Conservation (phyloP, 306 rosid genomes). For the Acmispon strigosus region DNA sequence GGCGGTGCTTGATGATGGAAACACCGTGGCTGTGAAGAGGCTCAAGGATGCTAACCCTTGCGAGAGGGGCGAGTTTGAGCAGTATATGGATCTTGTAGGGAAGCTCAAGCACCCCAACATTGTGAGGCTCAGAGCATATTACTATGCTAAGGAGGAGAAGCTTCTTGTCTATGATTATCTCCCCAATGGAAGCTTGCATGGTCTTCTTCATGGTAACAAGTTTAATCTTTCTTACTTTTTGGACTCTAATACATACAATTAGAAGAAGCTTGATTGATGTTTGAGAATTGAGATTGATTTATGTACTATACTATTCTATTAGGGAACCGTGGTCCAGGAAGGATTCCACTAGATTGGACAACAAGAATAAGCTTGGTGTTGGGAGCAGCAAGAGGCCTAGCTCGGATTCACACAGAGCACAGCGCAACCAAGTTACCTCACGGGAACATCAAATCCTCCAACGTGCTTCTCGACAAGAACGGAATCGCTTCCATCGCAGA, state of each 20-base stretch:
- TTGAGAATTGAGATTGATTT: no score
- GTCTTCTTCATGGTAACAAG: conserved; percentile 76
- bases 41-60: conserved; percentile 90
- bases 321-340: conserved; percentile 94
- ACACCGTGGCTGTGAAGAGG: conserved; percentile 82
- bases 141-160: conserved; percentile 91
- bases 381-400: conserved; percentile 86
- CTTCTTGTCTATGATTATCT: conserved; percentile 92
- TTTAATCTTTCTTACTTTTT: not conserved
- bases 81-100: conserved; percentile 90
- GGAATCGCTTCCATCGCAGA: conserved; percentile 82
- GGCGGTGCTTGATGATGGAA: conserved; percentile 82
- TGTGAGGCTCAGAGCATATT: conserved; percentile 78
- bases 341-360: conserved; percentile 97
- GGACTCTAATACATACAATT: not conserved
- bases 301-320: no score
- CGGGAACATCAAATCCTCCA: conserved; percentile 83
- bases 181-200: conserved; percentile 86
- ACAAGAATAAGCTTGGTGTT: conserved; percentile 85
- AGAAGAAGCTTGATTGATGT: no score
- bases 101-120: conserved; percentile 73
- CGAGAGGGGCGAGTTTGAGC: conserved; percentile 72
- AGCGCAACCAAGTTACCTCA: conserved; percentile 73
- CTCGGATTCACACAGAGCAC: conserved; percentile 68
- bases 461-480: conserved; percentile 82